These are phyloP conservation scores for Chrysanthemum seticuspe DNA, from an alignment of 129 eudicot species.

Conservation along the genomic window DNA sequence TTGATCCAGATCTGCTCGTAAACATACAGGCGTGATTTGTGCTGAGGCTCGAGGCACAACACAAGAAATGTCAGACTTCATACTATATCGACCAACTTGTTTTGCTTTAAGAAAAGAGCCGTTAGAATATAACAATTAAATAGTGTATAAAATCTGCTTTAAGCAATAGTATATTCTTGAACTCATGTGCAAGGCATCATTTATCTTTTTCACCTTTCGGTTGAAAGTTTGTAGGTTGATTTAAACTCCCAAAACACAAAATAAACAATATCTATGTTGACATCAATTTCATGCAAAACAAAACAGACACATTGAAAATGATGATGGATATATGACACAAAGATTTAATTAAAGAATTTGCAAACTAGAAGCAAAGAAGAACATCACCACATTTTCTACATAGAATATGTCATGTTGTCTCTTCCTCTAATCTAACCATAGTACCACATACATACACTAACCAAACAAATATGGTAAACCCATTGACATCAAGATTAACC, in stretches of 20 bases:
- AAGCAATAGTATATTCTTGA: conserved; percentile 22
- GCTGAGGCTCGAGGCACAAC: not conserved
- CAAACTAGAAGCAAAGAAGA: conserved; percentile 25
- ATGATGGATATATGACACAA: conserved; percentile 16
- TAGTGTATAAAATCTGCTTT: conserved; percentile 11
- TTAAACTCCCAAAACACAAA: conserved; percentile 23
- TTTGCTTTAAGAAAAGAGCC: not conserved
- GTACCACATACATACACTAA: not conserved
- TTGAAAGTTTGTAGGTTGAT: conserved; percentile 23
- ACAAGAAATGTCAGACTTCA: not conserved
- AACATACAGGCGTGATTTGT: not conserved
- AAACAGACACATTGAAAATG: conserved; percentile 9
- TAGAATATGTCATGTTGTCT: conserved; percentile 27
- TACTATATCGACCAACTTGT: not conserved
- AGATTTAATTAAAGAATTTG: conserved; percentile 32
- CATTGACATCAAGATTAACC: conserved; percentile 11
- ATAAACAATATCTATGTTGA: not conserved
- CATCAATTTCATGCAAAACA: conserved; percentile 18
- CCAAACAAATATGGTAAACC: conserved; percentile 6
- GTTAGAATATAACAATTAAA: not conserved
- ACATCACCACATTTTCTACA: conserved; percentile 25
- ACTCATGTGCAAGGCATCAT: conserved; percentile 32
- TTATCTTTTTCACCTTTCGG: conserved; percentile 16
- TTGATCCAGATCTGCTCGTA: too few species aligned
- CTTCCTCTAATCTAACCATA: conserved; percentile 14